Percentiles rank a stretch among this genome's conserved stretches.
Conservation (phyloP, 805 yeast genomes). For the Wickerhamomyces bisporus region DNA sequence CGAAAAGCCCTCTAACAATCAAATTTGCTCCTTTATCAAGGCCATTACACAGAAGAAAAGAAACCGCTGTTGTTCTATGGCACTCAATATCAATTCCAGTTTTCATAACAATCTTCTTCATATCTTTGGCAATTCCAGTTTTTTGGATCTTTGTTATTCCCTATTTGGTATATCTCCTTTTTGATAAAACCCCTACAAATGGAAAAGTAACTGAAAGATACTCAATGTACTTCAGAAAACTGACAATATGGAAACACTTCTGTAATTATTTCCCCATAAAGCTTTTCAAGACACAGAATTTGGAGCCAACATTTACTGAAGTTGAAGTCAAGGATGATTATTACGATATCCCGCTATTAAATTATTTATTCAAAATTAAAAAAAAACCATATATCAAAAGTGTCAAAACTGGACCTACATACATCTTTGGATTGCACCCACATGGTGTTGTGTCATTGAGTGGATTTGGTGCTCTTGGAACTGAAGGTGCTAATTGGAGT, state of each 20-base stretch:
- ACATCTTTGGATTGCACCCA: slow-evolving; percentile 91
- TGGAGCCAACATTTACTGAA: slow-evolving; percentile 66
- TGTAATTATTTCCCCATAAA: slow-evolving; percentile 76
- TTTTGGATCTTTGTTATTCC: slow-evolving; percentile 66
- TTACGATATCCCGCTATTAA: slow-evolving; percentile 10
- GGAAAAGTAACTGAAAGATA: slow-evolving; percentile 62
- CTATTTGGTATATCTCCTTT: slow-evolving; percentile 54
- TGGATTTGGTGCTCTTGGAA: slow-evolving; percentile 76
- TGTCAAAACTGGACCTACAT: slow-evolving; percentile 58
- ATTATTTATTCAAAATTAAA: slow-evolving; percentile 14
- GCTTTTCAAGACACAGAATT: slow-evolving; percentile 59
- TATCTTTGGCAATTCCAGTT: slow-evolving; percentile 50
- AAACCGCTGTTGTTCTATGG: slow-evolving; percentile 66
- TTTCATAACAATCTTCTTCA: slow-evolving; percentile 48
- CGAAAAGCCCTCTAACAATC: neutral
- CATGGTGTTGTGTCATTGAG: slow-evolving; percentile 96
- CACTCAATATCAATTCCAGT: slow-evolving; percentile 69
- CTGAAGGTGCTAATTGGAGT: slow-evolving; percentile 73
- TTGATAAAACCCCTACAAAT: slow-evolving; percentile 66
- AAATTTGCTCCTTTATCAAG: slow-evolving; percentile 48
- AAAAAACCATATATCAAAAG: slow-evolving; percentile 24
- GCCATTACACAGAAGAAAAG: slow-evolving; percentile 52
- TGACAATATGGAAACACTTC: slow-evolving; percentile 64
- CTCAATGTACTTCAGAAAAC: slow-evolving; percentile 50
- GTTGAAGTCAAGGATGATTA: slow-evolving; percentile 20